A percentile compares a stretch with the other conserved stretches of the same genome.
Conservation (phyloP, 352 stramenopile genomes). For the Pythium periplocum region DNA sequence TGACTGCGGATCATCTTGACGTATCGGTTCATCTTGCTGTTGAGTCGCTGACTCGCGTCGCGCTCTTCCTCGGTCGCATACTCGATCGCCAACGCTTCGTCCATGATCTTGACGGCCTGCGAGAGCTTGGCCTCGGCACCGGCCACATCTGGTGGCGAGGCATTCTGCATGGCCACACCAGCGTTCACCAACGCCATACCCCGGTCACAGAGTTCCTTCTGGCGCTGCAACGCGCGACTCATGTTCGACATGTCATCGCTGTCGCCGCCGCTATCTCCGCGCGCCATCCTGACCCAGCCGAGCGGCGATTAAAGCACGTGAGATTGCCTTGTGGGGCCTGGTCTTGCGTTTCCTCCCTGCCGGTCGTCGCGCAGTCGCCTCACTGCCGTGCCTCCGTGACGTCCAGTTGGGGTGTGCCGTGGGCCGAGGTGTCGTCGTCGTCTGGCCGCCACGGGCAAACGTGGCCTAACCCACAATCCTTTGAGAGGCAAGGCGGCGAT, state of each 20-base stretch:
- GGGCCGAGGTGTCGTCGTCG: no score
- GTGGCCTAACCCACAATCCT: no score
- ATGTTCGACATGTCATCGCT: conserved; percentile 58
- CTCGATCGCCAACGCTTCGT: conserved; percentile 69
- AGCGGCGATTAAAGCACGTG: no score
- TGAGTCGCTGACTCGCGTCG: conserved; percentile 60
- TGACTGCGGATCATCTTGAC: conserved; percentile 86
- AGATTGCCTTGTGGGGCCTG: background rate
- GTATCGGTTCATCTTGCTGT: conserved; percentile 85
- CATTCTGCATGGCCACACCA: conserved; percentile 74
- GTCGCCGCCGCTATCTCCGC: conserved; percentile 35
- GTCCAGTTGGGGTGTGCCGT: no score
- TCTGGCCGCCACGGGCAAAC: no score
- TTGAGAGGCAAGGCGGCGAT: no score
- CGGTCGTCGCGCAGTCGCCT: no score
- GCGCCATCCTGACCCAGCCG: conserved; percentile 2
- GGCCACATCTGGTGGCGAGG: conserved; percentile 37
- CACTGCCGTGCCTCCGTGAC: no score
- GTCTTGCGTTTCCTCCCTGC: no score
- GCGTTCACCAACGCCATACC: conserved; percentile 80
- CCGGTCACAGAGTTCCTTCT: conserved; percentile 79
- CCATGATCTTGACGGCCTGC: conserved; percentile 71
- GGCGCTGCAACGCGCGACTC: conserved; percentile 53
- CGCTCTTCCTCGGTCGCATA: conserved; percentile 68
- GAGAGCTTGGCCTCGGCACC: conserved; percentile 62